phyloP scores from a whole-genome alignment of 192 early-diverging fungal species.

The Dispira simplex region DNA sequence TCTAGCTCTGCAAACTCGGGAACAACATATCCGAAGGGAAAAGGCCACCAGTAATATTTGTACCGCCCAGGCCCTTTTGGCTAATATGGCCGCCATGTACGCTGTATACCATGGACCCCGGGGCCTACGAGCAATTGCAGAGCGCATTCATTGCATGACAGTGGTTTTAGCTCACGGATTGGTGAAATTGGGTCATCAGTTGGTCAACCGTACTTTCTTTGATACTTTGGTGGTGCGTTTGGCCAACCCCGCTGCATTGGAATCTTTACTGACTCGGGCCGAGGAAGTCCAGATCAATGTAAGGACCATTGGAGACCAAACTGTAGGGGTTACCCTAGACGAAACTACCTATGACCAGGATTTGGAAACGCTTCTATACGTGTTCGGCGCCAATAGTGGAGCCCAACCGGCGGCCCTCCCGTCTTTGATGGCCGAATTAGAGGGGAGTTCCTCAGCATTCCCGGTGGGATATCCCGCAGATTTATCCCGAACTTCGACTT shows the following conservation, averaged over 20 bases:
- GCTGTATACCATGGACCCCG: constrained; percentile 96
- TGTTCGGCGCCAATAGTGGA: constrained; percentile 49
- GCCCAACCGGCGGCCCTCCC: constrained; percentile 23
- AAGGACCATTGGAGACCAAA: constrained; percentile 54
- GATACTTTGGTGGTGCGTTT: constrained; percentile 86
- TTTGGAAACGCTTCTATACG: constrained; percentile 54
- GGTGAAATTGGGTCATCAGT: constrained; percentile 51
- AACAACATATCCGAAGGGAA: constrained; percentile 98
- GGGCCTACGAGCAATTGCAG: constrained; percentile 79
- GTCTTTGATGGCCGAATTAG: constrained; percentile 29
- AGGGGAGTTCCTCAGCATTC: constrained; percentile 23
- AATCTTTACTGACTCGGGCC: constrained; percentile 55
- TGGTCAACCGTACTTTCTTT: constrained; percentile 82
- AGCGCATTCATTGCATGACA: constrained; percentile 88
- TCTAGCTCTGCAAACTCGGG: constrained; percentile 90
- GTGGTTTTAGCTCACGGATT: constrained; percentile 63
- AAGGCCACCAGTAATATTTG: constrained; percentile 99
- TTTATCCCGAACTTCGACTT: constrained; percentile 57
- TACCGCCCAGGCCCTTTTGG: constrained; percentile 95
- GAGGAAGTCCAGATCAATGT: constrained; percentile 72
- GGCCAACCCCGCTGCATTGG: constrained; percentile 30
- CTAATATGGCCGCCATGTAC: constrained; percentile 99
- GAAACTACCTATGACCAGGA: constrained; percentile 81
- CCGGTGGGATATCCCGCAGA: constrained; percentile 29
- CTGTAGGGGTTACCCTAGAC: constrained; percentile 81